Conservation (phyloP, 805 yeast genomes). For the Candida koratica region DNA sequence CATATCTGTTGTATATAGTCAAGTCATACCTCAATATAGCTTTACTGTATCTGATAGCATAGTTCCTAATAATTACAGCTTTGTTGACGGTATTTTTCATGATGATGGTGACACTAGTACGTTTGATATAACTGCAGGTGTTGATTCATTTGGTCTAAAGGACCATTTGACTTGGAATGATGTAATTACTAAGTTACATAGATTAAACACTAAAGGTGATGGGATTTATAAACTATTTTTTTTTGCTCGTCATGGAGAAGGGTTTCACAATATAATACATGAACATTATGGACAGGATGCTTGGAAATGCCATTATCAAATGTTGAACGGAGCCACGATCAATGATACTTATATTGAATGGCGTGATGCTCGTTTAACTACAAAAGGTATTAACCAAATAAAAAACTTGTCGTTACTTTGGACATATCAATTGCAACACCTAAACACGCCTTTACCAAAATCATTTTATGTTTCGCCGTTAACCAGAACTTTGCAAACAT, state of each 20-base stretch:
- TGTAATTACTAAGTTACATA: slow-evolving; percentile 15
- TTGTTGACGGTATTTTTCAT: slow-evolving; percentile 18
- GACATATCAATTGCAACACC: slow-evolving; percentile 14
- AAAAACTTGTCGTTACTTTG: slow-evolving; percentile 15
- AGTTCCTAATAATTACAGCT: slow-evolving; percentile 12
- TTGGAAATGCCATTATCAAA: slow-evolving; percentile 29
- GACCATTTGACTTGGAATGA: slow-evolving; percentile 21
- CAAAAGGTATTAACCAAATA: slow-evolving; percentile 20
- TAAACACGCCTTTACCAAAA: slow-evolving; percentile 22
- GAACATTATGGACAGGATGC: slow-evolving; percentile 13
- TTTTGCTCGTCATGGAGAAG: slow-evolving; percentile 34
- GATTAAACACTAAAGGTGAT: slow-evolving; percentile 11
- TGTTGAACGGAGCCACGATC: slow-evolving; percentile 19
- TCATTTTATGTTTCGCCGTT: slow-evolving; percentile 29
- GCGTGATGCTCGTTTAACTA: slow-evolving; percentile 31
- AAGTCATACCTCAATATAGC: background rate
- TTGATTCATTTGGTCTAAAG: slow-evolving; percentile 23
- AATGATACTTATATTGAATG: slow-evolving; percentile 19
- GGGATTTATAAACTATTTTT: slow-evolving; percentile 23
- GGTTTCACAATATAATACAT: slow-evolving; percentile 28
- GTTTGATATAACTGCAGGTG: slow-evolving; percentile 9
- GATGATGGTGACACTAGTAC: slow-evolving; percentile 16
- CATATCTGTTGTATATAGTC: background rate
- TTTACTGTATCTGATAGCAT: too few species aligned
- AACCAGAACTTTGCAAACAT: slow-evolving; percentile 29